phyloP scores from a whole-genome alignment of 176 grass and related monocot genomes.

The Pontederia crassipes region DNA sequence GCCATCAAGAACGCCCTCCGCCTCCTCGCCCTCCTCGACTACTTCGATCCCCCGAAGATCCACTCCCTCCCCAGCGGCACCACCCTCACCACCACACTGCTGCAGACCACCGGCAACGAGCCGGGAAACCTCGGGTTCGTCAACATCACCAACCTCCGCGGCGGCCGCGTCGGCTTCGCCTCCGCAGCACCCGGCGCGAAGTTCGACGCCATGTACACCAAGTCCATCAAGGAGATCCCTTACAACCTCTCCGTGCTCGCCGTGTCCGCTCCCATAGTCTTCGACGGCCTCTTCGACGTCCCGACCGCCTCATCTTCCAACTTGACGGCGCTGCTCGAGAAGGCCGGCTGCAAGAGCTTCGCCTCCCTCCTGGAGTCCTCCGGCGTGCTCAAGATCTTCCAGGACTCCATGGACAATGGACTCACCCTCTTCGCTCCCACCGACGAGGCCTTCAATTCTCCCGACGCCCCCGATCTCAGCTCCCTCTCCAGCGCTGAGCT shows the following conservation, averaged over 20 bases:
- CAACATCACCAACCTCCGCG: conserved; percentile 93
- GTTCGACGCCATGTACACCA: conserved; percentile 67
- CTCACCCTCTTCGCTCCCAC: conserved; percentile 85
- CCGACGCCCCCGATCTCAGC: conserved; percentile 53
- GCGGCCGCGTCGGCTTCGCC: conserved; percentile 75
- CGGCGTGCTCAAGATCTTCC: conserved; percentile 74
- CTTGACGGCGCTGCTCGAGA: conserved; percentile 73
- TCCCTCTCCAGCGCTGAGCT: conserved; percentile 66
- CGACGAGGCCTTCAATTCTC: conserved; percentile 83
- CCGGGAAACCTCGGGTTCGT: conserved; percentile 77
- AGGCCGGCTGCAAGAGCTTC: conserved; percentile 93
- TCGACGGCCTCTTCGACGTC: conserved; percentile 59
- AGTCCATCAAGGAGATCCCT: conserved; percentile 56
- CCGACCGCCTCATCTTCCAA: conserved; percentile 47
- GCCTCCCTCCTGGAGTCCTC: conserved; percentile 55
- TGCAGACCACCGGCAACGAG: conserved; percentile 87
- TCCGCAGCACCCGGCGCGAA: conserved; percentile 58
- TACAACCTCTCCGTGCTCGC: conserved; percentile 92
- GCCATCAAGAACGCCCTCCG: conserved; percentile 87
- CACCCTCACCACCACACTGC: conserved; percentile 78
- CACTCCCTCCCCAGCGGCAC: conserved; percentile 60
- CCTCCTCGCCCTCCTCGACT: conserved; percentile 85
- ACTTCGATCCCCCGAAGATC: conserved; percentile 87
- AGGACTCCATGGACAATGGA: conserved; percentile 82
- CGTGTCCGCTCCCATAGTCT: conserved; percentile 77